Conservation (phyloP, 495 filamentous ascomycete species). For the Mycothermus thermophilus region DNA sequence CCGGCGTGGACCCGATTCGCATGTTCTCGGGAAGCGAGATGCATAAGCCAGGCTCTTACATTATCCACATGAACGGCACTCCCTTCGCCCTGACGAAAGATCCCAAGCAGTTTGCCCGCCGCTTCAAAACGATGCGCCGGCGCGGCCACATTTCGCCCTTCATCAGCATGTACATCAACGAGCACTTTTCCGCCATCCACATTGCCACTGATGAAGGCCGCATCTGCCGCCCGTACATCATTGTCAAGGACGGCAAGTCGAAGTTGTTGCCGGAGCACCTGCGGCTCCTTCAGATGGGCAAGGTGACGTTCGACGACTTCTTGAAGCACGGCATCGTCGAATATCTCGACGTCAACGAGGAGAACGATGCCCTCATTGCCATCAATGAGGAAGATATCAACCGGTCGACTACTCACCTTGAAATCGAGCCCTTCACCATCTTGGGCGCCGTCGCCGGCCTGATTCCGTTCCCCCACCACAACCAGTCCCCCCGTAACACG, state of each 20-base stretch:
- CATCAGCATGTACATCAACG: conserved; percentile 87
- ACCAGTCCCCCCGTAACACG: conserved; percentile 96
- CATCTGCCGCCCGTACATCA: conserved; percentile 87
- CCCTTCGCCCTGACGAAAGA: conserved; percentile 69
- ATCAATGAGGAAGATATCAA: conserved; percentile 74
- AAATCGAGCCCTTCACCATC: conserved; percentile 96
- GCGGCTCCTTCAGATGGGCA: conserved; percentile 61
- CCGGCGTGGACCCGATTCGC: conserved; percentile 37
- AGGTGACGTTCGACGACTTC: conserved; percentile 84
- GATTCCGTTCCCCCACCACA: conserved; percentile 97
- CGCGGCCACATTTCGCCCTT: conserved; percentile 87
- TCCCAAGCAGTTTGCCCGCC: conserved; percentile 69
- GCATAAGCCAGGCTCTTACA: conserved; percentile 66
- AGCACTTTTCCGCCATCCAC: conserved; percentile 79
- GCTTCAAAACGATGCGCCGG: conserved; percentile 70
- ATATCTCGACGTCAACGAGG: conserved; percentile 96
- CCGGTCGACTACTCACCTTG: conserved; percentile 73
- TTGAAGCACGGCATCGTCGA: conserved; percentile 78
- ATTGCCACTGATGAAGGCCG: conserved; percentile 94
- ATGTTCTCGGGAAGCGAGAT: conserved; percentile 66
- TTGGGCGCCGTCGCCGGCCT: conserved; percentile 94
- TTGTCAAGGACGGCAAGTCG: conserved; percentile 75
- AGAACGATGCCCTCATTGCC: conserved; percentile 88
- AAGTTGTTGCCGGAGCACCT: conserved; percentile 65
- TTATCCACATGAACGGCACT: conserved; percentile 91